Conservation (phyloP, 164 flowering plant genomes). For the Taxillus chinensis region DNA sequence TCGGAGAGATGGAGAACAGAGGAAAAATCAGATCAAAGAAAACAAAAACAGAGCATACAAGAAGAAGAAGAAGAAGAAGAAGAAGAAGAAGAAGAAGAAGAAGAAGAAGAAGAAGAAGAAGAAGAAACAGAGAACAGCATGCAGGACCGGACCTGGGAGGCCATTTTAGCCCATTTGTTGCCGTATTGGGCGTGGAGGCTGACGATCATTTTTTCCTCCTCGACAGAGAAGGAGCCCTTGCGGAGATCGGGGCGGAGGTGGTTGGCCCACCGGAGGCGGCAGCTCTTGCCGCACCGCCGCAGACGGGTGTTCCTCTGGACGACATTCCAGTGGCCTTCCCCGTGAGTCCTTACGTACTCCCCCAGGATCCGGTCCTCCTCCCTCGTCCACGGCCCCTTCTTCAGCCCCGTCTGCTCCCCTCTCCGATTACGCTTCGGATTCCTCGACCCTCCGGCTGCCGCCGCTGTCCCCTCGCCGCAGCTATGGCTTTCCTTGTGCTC, state of each 20-base stretch:
- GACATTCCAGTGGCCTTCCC: conserved; percentile 82
- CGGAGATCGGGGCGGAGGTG: conserved; percentile 70
- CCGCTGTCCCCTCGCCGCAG: too few species aligned
- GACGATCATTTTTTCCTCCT: conserved; percentile 54
- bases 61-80: neutral
- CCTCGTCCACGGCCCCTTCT: too few species aligned
- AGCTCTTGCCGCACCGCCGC: conserved; percentile 52
- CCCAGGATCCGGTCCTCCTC: neutral
- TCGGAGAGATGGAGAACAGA: too few species aligned
- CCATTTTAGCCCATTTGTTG: conserved; percentile 91
- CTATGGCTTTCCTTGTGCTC: too few species aligned
- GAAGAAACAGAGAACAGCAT: neutral
- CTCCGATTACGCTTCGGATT: too few species aligned
- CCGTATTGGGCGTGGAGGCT: conserved; percentile 65
- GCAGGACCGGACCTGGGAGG: conserved; percentile 40
- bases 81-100: neutral
- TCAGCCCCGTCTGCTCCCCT: too few species aligned
- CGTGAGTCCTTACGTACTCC: conserved; percentile 62
- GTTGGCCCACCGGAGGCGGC: conserved; percentile 74
- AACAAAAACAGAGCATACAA: too few species aligned
- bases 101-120: neutral
- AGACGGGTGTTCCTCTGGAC: conserved; percentile 59
- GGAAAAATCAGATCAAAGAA: too few species aligned
- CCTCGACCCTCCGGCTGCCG: too few species aligned
- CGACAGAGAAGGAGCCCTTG: conserved; percentile 56